Evolutionary conservation across 2,329 filamentous ascomycete species (phyloP).

Genomic region (Exophiala xenobiotica): DNA sequence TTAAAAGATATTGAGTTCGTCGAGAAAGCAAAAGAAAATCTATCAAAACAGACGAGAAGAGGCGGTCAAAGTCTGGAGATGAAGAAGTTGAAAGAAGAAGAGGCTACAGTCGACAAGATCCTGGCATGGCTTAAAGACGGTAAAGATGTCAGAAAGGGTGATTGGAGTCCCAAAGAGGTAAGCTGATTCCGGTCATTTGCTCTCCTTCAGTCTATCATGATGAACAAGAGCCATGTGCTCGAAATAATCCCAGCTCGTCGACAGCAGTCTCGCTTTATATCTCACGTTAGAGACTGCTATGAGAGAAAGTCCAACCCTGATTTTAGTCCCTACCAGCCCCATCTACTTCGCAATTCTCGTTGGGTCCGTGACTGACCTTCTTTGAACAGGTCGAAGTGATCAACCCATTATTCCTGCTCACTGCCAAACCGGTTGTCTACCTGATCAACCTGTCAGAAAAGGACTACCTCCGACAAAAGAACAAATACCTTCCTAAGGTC

Average conservation of each 20-base stretch:
- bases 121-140: conserved; percentile 78
- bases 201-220: conserved; percentile 61
- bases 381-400: conserved; percentile 95
- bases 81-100: conserved; percentile 95
- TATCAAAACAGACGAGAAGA: conserved; percentile 91
- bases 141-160: conserved; percentile 89
- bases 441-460: conserved; percentile 95
- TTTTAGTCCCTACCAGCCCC: too few relatives aligned
- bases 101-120: conserved; percentile 89
- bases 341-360: too few relatives aligned
- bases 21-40: conserved; percentile 87
- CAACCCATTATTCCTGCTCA: conserved; percentile 92
- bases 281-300: conserved; percentile 74
- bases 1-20: conserved; percentile 95
- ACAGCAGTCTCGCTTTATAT: conserved; percentile 65
- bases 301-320: conserved; percentile 84
- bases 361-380: too few relatives aligned
- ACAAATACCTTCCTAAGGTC: conserved; percentile 94
- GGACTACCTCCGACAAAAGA: conserved; percentile 98
- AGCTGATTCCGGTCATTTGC: conserved; percentile 40
- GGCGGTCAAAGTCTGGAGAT: conserved; percentile 95
- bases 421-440: conserved; percentile 95
- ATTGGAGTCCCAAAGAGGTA: conserved; percentile 95
- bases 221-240: conserved; percentile 98
- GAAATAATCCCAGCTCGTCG: conserved; percentile 99